Base-by-base conservation (phyloP, 1,139 yeast species). In the Nadsonia commutata region DNA sequence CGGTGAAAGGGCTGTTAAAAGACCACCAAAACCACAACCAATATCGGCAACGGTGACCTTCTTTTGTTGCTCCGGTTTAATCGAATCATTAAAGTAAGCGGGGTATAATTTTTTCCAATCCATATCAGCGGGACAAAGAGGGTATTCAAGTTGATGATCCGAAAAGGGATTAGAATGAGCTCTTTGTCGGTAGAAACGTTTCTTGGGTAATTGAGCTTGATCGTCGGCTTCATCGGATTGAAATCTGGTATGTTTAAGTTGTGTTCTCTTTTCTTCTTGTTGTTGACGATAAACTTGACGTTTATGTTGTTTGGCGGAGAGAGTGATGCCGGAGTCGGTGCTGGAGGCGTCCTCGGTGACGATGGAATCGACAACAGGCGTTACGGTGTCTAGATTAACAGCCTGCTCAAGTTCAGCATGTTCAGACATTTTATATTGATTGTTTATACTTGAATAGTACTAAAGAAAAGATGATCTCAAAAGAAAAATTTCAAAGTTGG, bases 1-100 rank as follows among this genome's bases (percentile, higher is more conserved):
- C 2, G 88, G 82, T 2, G 95, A 81, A 46, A 90, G 70, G 42
- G 85, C 81, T 40, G 83, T 77, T 56, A 85, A 62, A 47, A 90
- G 69, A 0, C 99, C 99, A 41, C 99, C 99, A 60, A 83, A 90
- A 1, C 99, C 99, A 65, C 99, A 90, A 16, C 99, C 99, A 47
- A 90, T 76, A 59, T 90, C 99, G 3, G 97, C 97, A 45, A 90
- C 80, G 45, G 86, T 90, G 13, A 93, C 97, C 39, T 70, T 58
- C 44, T 68, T 53, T 2, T 70, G 64, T 6, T 59, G 60, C 7
- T 52, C 57, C 9, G 49, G 48, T 13, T 45, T 47, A 8, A 40
- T 42, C 27, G 43, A 43, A 5, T 52, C 41, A 6, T 49, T 46
- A 16, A 27, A 27, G 31, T 42, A 40, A 18, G 67, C 65, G 2